Evolutionary conservation across 2,329 filamentous ascomycete species (phyloP), one percentile per base, ranked within the genome.

Genomic region (Alternaria consortialis): DNA sequence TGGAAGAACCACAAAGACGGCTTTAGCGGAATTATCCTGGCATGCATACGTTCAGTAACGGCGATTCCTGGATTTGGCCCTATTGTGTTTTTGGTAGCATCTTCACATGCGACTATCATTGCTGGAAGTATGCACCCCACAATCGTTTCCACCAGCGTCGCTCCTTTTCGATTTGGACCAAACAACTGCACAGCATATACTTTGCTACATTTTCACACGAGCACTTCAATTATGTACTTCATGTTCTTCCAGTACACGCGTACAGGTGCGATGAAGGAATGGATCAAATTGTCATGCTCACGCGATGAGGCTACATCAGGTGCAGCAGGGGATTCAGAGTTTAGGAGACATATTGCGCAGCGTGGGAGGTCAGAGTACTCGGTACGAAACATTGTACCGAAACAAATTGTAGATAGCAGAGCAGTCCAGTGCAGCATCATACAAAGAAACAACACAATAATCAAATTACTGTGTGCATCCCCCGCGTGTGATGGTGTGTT

Each of bases 1-100:
- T 54, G 17, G 25, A 53, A 43, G 42, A 43, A 61, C 37, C 52
- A 46, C 50, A 60, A 66, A 56, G 50, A 67, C 60, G 63, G 62
- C 66, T 48, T 56, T 29, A 37, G 69, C 63, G 60, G 57, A 55
- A 65, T 42, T 63, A 66, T 63, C 59, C 56, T 64, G 58, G 37
- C 54, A 56, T 31, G 32, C 39, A 51, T n/a, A 44, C 46, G n/a
- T 25, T 39, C 27, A 42, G 34, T 34, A 42, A 46, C n/a, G 56
- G 50, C 56, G 39, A 29, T 46, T 46, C 15, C 34, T 51, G 40
- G 37, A 32, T 15, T 15, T 36, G 36, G 48, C n/a, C 34, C 23
- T 17, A 7, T 56, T 23, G 46, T 56, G 23, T 23, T 27, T 39
- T 44, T 11, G 20, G 43, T 31, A 25, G 46, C 34, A 37, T 52